These are phyloP conservation scores for Penicillium flavigenum DNA, from an alignment of 495 filamentous ascomycete species.

Conservation along the genomic window DNA sequence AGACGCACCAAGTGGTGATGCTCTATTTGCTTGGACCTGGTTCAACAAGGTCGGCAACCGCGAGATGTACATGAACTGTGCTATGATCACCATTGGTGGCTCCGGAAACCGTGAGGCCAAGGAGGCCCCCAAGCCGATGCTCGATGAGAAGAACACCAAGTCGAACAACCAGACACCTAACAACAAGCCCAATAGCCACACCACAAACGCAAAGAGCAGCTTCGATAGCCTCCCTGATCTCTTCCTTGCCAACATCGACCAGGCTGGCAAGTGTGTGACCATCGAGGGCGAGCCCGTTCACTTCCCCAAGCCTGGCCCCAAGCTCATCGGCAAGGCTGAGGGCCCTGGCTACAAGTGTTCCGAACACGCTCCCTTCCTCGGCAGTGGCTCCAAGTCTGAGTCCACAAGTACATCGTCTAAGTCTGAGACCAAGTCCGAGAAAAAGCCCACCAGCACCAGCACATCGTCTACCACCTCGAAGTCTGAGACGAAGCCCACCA, in stretches of 20 bases:
- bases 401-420: no score
- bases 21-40: constrained; percentile 82
- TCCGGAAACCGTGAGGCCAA: constrained; percentile 26
- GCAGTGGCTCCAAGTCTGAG: not conserved
- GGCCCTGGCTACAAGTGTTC: constrained; percentile 32
- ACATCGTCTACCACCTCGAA: not conserved
- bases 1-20: constrained; percentile 48
- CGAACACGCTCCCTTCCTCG: constrained; percentile 26
- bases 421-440: not conserved
- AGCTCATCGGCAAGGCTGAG: constrained; percentile 22
- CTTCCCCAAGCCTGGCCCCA: constrained; percentile 30
- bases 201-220: constrained; percentile 17
- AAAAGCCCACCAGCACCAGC: constrained; percentile 6
- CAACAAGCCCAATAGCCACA: constrained; percentile 15
- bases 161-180: constrained; percentile 2
- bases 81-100: constrained; percentile 63
- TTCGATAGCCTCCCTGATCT: constrained; percentile 46
- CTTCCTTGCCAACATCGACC: constrained; percentile 58
- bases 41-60: constrained; percentile 86
- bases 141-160: not conserved
- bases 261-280: constrained; percentile 35
- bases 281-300: constrained; percentile 28
- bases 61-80: constrained; percentile 97
- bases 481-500: constrained; percentile 1
- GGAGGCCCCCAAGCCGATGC: not conserved